These are phyloP conservation scores for Neurospora sp. DNA, from an alignment of 2,329 filamentous ascomycete genomes.

Conservation along the genomic window DNA sequence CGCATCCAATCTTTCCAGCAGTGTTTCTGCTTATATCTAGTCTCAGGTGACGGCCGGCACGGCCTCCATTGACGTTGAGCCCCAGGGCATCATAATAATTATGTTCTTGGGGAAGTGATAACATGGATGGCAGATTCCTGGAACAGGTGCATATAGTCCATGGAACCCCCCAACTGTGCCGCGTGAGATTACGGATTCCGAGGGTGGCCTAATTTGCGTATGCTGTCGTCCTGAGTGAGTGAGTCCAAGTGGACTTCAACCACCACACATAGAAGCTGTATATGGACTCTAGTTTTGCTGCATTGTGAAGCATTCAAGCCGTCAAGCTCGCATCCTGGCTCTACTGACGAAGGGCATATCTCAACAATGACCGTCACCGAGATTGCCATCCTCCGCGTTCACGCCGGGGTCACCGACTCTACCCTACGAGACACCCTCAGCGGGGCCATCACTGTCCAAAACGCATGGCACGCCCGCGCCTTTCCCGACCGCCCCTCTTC, in stretches of 20 bases:
- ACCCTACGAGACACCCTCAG: conserved; percentile 25
- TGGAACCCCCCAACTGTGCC: neutral
- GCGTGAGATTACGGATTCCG: neutral
- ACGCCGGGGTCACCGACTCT: conserved; percentile 20
- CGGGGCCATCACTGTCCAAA: conserved; percentile 26
- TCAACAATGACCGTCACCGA: conserved; percentile 30
- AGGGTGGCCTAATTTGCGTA: neutral
- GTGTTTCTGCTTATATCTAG: neutral
- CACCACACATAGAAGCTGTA: neutral
- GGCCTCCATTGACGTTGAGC: neutral
- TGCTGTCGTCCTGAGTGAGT: neutral
- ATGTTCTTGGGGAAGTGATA: neutral
- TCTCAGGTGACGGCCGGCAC: neutral
- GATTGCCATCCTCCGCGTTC: conserved; percentile 27
- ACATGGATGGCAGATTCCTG: neutral
- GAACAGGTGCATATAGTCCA: neutral
- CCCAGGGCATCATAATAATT: neutral
- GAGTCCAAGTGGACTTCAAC: neutral
- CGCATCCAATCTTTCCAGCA: neutral
- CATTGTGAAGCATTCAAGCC: neutral
- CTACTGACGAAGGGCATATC: neutral
- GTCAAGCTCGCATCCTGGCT: neutral
- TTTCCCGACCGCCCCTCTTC: conserved; percentile 26
- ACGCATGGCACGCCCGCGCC: conserved; percentile 29
- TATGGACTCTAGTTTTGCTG: neutral